Base-by-base conservation (phyloP, 2,329 filamentous ascomycete species). In the Epichloe bromicola region DNA sequence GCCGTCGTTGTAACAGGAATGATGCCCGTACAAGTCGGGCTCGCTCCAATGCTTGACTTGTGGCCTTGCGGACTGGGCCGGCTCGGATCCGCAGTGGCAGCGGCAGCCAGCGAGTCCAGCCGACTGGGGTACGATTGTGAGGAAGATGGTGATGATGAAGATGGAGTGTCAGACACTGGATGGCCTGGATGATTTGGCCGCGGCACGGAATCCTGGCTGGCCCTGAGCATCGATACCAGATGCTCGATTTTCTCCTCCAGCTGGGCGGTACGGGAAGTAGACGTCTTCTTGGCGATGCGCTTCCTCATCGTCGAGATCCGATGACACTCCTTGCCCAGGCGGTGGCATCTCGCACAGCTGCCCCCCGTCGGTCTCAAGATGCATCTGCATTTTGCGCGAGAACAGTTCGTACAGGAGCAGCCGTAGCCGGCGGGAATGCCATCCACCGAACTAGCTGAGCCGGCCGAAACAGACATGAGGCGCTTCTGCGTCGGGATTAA, bases 181-280 rank as follows among this genome's bases (percentile, higher is more conserved):
- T 52, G 20, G n/a, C 46, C 47, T 10, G 53, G 45, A 15, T 36
- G 37, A 14, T 6, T 14, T 5, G 3, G 17, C 11, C 39, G 47
- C n/a, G 20, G 17, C 39, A 38, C 30, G 36, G 52, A 46, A 50
- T 52, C 54, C 43, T 66, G 60, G 45, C 65, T 60, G 34, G 61
- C 64, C 49, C 65, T 64, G 10, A 75, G 58, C n/a, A 75, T 67
- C 3, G 68, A 68, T 17, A 74, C 70, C 3, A 76, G 61, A 51
- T 73, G 69, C 44, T 75, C 70, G 7, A 76, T 63, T 61, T 74
- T 75, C 57, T 74, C 71, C 60, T 76, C 74, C 6, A 76, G 64
- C 53, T 73, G 69, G 7, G 71, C 69, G 4, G 70, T 68, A 19
- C 69, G 65, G 30, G 65, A 67, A 10, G 63, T 57, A 37, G 63